Percentiles rank a stretch among this genome's conserved stretches.
Evolutionary conservation across 148 eudicot species (phyloP).

Genomic region (Spergularia marina): DNA sequence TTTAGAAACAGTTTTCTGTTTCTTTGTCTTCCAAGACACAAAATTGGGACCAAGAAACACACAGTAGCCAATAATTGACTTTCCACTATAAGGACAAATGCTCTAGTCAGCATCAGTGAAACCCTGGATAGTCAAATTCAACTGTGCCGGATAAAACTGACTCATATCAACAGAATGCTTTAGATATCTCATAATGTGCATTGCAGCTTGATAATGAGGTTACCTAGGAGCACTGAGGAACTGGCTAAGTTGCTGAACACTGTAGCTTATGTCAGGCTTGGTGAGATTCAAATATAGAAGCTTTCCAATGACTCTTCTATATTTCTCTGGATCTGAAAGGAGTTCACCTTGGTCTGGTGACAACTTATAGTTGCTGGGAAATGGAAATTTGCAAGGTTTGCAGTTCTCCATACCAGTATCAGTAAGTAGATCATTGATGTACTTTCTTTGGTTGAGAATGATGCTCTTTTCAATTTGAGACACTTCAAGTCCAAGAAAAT

Average conservation of each 20-base stretch:
- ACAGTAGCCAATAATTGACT: too few relatives aligned
- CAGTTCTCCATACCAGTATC: background rate
- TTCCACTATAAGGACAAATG: too few relatives aligned
- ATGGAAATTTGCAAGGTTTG: background rate
- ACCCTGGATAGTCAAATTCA: background rate
- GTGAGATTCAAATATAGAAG: conserved; percentile 1
- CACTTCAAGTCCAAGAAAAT: background rate
- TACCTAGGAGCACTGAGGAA: background rate
- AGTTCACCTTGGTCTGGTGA: background rate
- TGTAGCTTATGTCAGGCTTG: background rate
- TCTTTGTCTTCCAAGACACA: too few relatives aligned
- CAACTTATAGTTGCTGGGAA: background rate
- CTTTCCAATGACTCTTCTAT: background rate
- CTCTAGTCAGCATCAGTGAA: background rate
- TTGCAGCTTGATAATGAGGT: background rate
- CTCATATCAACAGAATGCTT: background rate
- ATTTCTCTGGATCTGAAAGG: background rate
- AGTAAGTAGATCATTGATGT: background rate
- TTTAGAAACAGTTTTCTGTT: too few relatives aligned
- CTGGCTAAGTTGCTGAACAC: background rate
- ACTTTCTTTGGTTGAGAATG: background rate
- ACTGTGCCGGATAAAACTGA: background rate
- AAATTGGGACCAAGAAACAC: too few relatives aligned
- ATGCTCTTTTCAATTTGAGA: background rate
- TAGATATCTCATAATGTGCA: background rate